Base-by-base conservation (phyloP, 2,329 filamentous ascomycete genomes). In the Seiridium unicorne region DNA sequence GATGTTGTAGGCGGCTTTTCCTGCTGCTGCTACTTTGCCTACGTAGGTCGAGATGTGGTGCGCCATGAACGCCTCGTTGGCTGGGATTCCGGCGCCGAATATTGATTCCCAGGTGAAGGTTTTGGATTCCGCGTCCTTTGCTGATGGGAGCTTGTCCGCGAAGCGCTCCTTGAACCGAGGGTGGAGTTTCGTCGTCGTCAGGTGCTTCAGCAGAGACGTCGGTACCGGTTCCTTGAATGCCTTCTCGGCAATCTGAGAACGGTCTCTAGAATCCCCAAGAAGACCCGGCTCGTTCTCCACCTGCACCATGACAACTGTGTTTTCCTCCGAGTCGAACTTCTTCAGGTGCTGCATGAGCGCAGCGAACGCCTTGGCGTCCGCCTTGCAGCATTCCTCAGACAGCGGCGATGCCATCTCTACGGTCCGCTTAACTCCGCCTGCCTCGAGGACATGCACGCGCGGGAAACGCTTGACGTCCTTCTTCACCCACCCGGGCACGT, bases 251-350 rank as follows among this genome's bases (percentile, higher is more conserved):
- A 66, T 66, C 13, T 64, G 59, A 26, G 70, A 74, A 7, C 73
- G 68, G 60, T 80, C 79, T 49, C 76, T 69, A n/a, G 72, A 79
- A 62, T 80, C 77, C 0, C 77, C 76, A 1, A 80, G 66, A 11
- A 80, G 56, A 1, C 79, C 78, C 1, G 69, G 70, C 65, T 81
- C 78, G 51, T 81, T 81, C 66, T 81, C 77, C 11, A 81, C 77
- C 61, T 81, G 79, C 3, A 80, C 74, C 78, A 80, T 81, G 8
- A 80, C 62, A 3, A 81, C 77, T 1, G 77, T 81, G 4, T 69
- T 74, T 46, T 79, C 68, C n/a, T 69, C 64, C 34, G 65, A 66
- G 55, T 80, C 77, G 5, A 79, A 58, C 9, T 77, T 66, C 49
- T 74, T 74, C 1, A 64, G 55, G 38, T 65, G 36, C 3, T 36